Evolutionary conservation across 2,329 filamentous ascomycete genomes (phyloP), one percentile per base, ranked within the genome.

Genomic region (Chaetomium strumarium): DNA sequence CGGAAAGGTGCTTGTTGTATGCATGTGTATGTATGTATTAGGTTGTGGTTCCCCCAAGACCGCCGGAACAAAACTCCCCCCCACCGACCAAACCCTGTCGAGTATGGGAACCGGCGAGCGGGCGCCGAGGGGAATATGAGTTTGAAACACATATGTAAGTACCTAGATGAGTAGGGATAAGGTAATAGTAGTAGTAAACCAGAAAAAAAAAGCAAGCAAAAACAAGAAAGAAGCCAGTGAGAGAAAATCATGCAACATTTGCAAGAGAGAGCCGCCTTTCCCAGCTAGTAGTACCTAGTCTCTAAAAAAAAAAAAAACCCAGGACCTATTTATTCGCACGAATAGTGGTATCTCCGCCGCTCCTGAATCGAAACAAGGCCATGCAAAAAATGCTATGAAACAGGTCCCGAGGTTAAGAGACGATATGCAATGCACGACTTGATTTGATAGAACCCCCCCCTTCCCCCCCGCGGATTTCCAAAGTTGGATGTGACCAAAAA

Each of bases 321-420:
- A 37, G 42, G 39, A 42, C 36, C 46, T 54, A 41, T 51, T 50
- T 38, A 45, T 49, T 53, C 51, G n/a, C n/a, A n/a, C n/a, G n/a
- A n/a, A 52, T 43, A 50, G 51, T 58, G 56, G 56, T 58, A 58
- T 58, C 56, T 58, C 56, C 56, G 46, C 52, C 56, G 49, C 50
- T 40, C 19, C 49, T 45, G 30, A 38, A 48, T 46, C 36, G 39
- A 51, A 46, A 51, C 39, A 42, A 49, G 34, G 29, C 36, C 40
- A 46, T 55, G 49, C 40, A 55, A 51, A 55, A 55, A 51, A 55
- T 51, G 49, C 46, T 43, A 55, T 40, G 41, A 47, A 47, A 52
- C 33, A 42, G 46, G 31, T 33, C 29, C 46, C 46, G 19, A 36
- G 19, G 33, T 13, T 13, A 5, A 51, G 40, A 31, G n/a, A n/a